Percentiles rank a stretch among this genome's conserved stretches.
Conservation (phyloP, 225 moss, liverwort and hornwort genomes). For the Pseudisothecium myosuroides region DNA sequence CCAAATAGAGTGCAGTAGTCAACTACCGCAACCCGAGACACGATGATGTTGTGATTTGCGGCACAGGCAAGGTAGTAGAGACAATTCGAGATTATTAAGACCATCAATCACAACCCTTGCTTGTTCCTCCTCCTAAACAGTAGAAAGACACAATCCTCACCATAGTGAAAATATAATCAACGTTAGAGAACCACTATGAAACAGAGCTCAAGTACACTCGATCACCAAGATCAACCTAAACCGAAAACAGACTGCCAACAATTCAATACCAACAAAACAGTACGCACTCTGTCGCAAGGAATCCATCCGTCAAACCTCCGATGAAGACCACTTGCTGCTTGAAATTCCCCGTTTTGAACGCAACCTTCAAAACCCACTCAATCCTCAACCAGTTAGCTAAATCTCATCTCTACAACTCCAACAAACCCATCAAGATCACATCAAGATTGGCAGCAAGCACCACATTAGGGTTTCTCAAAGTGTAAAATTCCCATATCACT, state of each 20-base stretch:
- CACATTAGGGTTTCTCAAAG: not conserved
- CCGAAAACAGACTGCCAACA: not conserved
- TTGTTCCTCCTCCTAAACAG: not conserved
- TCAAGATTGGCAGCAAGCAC: not conserved
- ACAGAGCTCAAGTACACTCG: not conserved
- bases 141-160: not conserved
- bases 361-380: slow-evolving; percentile 51
- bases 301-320: slow-evolving; percentile 89
- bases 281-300: slow-evolving; percentile 87
- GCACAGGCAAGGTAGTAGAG: not conserved
- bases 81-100: not conserved
- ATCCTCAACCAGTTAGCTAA: not conserved
- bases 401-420: not conserved
- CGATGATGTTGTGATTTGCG: not conserved
- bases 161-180: not conserved
- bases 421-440: not conserved
- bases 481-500: not conserved
- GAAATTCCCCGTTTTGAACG: slow-evolving; percentile 75
- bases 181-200: no score
- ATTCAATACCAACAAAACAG: not conserved
- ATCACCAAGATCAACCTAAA: not conserved
- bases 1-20: not conserved
- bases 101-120: not conserved
- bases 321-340: slow-evolving; percentile 90
- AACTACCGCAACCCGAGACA: not conserved